Conservation (phyloP, 176 grass and related monocot genomes). For the Poa pratensis region DNA sequence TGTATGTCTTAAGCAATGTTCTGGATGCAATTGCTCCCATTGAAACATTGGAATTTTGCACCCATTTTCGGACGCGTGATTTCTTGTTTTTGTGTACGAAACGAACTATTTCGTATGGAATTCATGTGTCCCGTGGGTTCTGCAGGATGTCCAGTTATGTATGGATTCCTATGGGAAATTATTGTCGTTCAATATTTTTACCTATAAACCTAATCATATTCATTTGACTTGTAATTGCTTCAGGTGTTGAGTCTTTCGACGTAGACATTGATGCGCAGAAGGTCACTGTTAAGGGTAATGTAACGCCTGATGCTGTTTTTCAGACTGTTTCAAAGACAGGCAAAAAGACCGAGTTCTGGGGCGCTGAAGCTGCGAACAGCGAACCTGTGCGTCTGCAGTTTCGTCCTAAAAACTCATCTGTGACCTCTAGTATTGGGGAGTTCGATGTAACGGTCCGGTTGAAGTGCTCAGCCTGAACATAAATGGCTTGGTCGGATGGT, state of each 20-base stretch:
- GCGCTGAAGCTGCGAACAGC: conserved; percentile 47
- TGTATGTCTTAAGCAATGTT: neutral
- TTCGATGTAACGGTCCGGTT: neutral
- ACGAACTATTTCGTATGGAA: neutral
- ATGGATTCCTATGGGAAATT: neutral
- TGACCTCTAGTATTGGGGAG: neutral
- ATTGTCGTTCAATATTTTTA: neutral
- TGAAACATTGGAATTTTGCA: neutral
- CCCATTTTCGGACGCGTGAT: neutral
- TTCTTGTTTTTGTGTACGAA: neutral
- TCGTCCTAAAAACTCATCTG: conserved; percentile 21
- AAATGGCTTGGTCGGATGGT: neutral
- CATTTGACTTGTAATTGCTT: conserved; percentile 18
- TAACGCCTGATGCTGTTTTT: conserved; percentile 82
- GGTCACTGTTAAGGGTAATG: conserved; percentile 91
- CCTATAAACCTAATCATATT: neutral
- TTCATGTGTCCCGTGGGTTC: neutral
- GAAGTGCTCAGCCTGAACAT: conserved; percentile 1
- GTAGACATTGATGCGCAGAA: conserved; percentile 88
- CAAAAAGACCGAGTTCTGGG: conserved; percentile 93
- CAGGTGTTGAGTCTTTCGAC: conserved; percentile 85
- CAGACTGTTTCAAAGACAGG: conserved; percentile 92
- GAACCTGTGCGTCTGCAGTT: conserved; percentile 22
- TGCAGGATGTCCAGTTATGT: neutral
- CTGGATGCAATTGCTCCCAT: neutral